phyloP scores from a whole-genome alignment of 2,329 filamentous ascomycete species.

The Xylariaceae sp. region DNA sequence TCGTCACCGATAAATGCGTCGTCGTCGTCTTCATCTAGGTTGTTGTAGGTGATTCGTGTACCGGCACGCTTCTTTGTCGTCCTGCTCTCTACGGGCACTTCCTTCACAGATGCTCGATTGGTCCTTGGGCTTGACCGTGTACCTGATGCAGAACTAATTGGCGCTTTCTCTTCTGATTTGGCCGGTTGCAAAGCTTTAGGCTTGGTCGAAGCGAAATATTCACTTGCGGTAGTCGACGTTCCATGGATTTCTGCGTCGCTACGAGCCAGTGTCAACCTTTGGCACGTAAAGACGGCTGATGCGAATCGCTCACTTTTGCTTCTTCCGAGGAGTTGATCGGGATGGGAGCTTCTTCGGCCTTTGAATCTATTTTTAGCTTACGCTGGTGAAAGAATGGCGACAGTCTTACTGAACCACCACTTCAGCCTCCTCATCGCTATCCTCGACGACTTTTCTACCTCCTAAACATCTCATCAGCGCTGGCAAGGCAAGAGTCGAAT shows the following conservation, averaged over 20 bases:
- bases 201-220: conserved; percentile 50
- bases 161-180: conserved; percentile 36
- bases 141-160: conserved; percentile 37
- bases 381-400: not conserved
- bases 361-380: conserved; percentile 21
- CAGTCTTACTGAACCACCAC: conserved; percentile 43
- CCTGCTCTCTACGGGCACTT: conserved; percentile 28
- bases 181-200: conserved; percentile 37
- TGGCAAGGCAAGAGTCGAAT: not conserved
- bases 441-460: conserved; percentile 67
- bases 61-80: conserved; percentile 40
- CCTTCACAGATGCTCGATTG: conserved; percentile 33
- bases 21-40: conserved; percentile 45
- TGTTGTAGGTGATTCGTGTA: conserved; percentile 37
- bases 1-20: conserved; percentile 62
- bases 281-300: conserved; percentile 1
- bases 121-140: conserved; percentile 49
- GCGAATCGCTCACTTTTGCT: conserved; percentile 41
- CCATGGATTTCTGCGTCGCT: conserved; percentile 42
- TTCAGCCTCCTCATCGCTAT: conserved; percentile 71
- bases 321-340: conserved; percentile 49
- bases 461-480: conserved; percentile 29
- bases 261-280: conserved; percentile 9
- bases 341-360: conserved; percentile 52
- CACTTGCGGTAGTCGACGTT: conserved; percentile 48